A percentile compares a stretch with the other conserved stretches of the same genome.
phyloP scores from a whole-genome alignment of 768 basidiomycete genomes.

The Rickenella mellea region DNA sequence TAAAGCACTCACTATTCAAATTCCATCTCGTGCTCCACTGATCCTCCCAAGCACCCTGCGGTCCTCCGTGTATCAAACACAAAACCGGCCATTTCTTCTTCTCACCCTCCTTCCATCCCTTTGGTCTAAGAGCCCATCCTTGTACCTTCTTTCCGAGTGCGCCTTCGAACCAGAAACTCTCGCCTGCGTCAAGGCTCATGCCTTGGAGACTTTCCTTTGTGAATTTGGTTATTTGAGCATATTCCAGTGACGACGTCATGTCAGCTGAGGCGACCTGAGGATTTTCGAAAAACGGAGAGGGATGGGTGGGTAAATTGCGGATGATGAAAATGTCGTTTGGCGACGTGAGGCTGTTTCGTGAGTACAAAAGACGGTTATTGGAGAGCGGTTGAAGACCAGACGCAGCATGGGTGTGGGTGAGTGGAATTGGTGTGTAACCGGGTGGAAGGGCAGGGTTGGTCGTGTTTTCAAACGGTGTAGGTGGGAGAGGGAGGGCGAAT shows the following conservation, averaged over 20 bases:
- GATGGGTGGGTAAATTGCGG: constrained; percentile 25
- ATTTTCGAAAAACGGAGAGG: neutral
- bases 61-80: constrained; percentile 77
- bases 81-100: constrained; percentile 71
- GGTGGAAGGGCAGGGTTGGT: constrained; percentile 32
- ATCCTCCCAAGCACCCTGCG: constrained; percentile 84
- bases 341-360: constrained; percentile 60
- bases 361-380: constrained; percentile 56
- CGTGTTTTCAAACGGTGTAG: constrained; percentile 45
- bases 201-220: constrained; percentile 42
- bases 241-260: constrained; percentile 21
- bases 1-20: constrained; percentile 47
- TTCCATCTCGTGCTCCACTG: constrained; percentile 93
- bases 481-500: constrained; percentile 58
- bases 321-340: constrained; percentile 78
- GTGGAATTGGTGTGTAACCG: constrained; percentile 45
- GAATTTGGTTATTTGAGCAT: constrained; percentile 58
- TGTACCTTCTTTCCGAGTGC: constrained; percentile 69
- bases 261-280: neutral
- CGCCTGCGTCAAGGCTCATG: constrained; percentile 52
- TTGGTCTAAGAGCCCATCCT: constrained; percentile 78
- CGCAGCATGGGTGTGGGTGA: constrained; percentile 50
- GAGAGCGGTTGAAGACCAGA: constrained; percentile 55
- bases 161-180: constrained; percentile 88
- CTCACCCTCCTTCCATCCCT: constrained; percentile 58